Conservation (phyloP, 2,329 filamentous ascomycete genomes). For the Aspergillus carbonarius region DNA sequence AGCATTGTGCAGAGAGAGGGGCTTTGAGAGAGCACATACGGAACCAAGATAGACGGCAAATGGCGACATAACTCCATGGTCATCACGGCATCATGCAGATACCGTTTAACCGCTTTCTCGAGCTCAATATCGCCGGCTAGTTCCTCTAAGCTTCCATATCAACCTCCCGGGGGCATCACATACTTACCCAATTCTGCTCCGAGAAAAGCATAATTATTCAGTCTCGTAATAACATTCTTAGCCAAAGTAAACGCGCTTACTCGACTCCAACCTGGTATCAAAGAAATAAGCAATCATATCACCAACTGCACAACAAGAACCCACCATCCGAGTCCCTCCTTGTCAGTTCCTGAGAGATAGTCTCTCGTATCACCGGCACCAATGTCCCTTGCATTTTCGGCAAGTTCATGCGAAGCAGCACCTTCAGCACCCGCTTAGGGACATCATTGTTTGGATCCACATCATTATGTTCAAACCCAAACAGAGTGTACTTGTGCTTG, state of each 20-base stretch:
- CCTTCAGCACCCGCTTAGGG: neutral
- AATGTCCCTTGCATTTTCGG: neutral
- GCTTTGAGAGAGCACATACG: neutral
- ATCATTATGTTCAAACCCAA: neutral
- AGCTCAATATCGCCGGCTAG: neutral
- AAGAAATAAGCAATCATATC: neutral
- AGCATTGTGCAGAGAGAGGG: neutral
- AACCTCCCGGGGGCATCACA: no score
- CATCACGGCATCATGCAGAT: neutral
- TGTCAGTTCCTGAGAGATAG: neutral
- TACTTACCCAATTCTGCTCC: neutral
- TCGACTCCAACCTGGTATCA: neutral
- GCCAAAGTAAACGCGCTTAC: neutral
- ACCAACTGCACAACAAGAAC: neutral
- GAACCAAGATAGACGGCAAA: neutral
- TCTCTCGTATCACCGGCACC: neutral
- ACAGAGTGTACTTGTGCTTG: neutral
- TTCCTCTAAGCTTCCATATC: neutral
- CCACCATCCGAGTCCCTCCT: neutral
- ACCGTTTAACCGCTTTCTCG: neutral
- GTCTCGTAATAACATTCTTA: neutral
- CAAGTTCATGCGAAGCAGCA: neutral
- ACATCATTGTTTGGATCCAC: neutral
- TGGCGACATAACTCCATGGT: neutral
- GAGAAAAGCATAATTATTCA: neutral